Evolutionary conservation across 352 stramenopile genomes (phyloP), one percentile per base, ranked within the genome.

Genomic region (Thalassiosira hispida): DNA sequence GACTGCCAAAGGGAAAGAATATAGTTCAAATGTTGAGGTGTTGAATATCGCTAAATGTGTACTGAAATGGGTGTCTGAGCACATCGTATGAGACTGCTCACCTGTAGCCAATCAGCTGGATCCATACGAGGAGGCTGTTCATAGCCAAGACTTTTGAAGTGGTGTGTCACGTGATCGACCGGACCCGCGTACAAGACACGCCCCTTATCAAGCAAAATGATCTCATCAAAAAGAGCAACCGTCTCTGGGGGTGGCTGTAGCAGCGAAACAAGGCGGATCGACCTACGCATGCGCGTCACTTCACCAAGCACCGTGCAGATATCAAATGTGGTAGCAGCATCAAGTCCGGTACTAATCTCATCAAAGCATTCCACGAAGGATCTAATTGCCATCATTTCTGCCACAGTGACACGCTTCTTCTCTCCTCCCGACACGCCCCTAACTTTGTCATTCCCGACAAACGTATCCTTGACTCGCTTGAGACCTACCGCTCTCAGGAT

Each of bases 221-320:
- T 90, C 66, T 98, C 91, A 79, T 99, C 97, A 79, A 99, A 98
- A 8, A 98, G 83, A 14, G 92, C 91, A 51, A 96, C 97, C 12
- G 97, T 95, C 76, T 98, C 96, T 1, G 96, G 96, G 18, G 96
- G 88, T n/a, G 96, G 96, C 82, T 98, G 88, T 23, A 97, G 76
- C 16, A 98, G 77, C 5, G 93, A 94, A 12, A 97, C 66, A 35
- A 91, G 65, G 33, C 85, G 44, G 62, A 93, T 51, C 44, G 73
- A 27, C 79, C 75, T 11, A 73, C 82, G 51, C 79, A 92, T 63
- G 22, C 72, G 61, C 38, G 82, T 90, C 53, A 83, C 88, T 38
- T 88, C 83, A 1, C 75, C 79, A 0, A 97, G 44, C 0, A 93
- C 73, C 40, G 90, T 92, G 61, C 94, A 91, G 75, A 99, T 98